Percentiles rank a stretch among this genome's conserved stretches.
These are phyloP conservation scores for Pinus tabuliformis DNA, from an alignment of 75 land plant genomes.

Conservation along the genomic window DNA sequence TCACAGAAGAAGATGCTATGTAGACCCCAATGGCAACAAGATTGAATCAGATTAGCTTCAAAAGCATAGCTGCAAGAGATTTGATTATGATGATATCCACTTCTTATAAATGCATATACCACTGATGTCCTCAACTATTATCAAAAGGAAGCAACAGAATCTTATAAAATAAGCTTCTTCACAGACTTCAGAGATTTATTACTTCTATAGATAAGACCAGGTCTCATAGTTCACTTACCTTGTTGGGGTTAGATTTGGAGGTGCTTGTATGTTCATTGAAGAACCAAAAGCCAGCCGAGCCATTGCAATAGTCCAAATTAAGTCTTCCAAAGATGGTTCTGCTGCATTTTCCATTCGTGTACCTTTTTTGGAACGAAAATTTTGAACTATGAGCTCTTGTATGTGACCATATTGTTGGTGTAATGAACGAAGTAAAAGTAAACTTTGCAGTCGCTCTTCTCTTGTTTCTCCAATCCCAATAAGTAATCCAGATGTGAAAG, in stretches of 20 bases:
- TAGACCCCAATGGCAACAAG: too few species aligned
- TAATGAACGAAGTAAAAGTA: conserved; percentile 26
- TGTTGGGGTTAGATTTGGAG: conserved; percentile 37
- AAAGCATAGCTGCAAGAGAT: background rate
- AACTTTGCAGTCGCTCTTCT: conserved; percentile 25
- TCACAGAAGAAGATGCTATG: too few species aligned
- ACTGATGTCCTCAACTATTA: background rate
- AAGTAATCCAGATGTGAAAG: conserved; percentile 37
- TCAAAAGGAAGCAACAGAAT: background rate
- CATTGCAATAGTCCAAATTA: conserved; percentile 44
- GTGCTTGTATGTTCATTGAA: conserved; percentile 41
- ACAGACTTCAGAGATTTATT: too few species aligned
- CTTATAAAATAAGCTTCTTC: background rate
- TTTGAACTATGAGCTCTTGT: conserved; percentile 43
- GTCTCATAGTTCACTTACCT: conserved; percentile 5
- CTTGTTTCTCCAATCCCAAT: conserved; percentile 44
- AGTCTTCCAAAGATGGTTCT: conserved; percentile 28
- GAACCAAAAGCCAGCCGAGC: conserved; percentile 39
- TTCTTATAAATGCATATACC: background rate
- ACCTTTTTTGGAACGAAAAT: conserved; percentile 38
- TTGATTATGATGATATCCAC: background rate
- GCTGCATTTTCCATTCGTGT: conserved; percentile 32
- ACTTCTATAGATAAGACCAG: background rate
- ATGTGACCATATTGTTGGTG: conserved; percentile 38
- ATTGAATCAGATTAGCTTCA: background rate